phyloP scores from a whole-genome alignment of 257 asterid genomes.

The Solanum paucissectum region DNA sequence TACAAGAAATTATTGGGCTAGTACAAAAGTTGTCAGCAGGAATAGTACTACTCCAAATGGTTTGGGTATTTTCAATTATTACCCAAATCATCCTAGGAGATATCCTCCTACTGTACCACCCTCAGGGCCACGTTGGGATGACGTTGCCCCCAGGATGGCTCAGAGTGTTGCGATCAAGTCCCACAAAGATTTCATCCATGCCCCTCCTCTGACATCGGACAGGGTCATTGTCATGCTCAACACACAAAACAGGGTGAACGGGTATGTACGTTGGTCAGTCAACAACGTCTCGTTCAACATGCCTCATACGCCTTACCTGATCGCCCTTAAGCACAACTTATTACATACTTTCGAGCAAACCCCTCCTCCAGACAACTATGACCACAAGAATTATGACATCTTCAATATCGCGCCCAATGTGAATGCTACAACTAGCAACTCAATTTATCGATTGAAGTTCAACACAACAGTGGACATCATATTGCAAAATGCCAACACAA shows the following conservation, averaged over 20 bases:
- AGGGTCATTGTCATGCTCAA: constrained; percentile 80
- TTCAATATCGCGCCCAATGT: constrained; percentile 6
- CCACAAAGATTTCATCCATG: constrained; percentile 29
- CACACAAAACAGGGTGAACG: constrained; percentile 54
- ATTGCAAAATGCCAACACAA: constrained; percentile 73
- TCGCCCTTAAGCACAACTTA: constrained; percentile 40
- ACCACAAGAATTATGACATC: constrained; percentile 34
- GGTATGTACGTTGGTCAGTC: constrained; percentile 49
- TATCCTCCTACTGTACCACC: constrained; percentile 50
- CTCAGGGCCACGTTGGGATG: constrained; percentile 57
- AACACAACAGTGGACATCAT: constrained; percentile 65
- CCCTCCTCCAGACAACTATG: constrained; percentile 58
- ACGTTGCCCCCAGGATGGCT: constrained; percentile 24
- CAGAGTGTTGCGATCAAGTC: constrained; percentile 52
- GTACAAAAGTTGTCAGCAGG: constrained; percentile 49
- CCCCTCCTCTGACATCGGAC: constrained; percentile 56
- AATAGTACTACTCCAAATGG: constrained; percentile 45
- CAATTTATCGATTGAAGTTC: constrained; percentile 44
- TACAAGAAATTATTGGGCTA: constrained; percentile 67
- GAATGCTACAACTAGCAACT: constrained; percentile 55
- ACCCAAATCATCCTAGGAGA: constrained; percentile 52
- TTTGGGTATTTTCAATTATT: constrained; percentile 57
- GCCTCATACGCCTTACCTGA: constrained; percentile 69
- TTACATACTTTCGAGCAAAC: constrained; percentile 28
- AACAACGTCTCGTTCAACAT: constrained; percentile 65